Conservation (phyloP, 495 filamentous ascomycete genomes). For the Amniculicola lignicola region DNA sequence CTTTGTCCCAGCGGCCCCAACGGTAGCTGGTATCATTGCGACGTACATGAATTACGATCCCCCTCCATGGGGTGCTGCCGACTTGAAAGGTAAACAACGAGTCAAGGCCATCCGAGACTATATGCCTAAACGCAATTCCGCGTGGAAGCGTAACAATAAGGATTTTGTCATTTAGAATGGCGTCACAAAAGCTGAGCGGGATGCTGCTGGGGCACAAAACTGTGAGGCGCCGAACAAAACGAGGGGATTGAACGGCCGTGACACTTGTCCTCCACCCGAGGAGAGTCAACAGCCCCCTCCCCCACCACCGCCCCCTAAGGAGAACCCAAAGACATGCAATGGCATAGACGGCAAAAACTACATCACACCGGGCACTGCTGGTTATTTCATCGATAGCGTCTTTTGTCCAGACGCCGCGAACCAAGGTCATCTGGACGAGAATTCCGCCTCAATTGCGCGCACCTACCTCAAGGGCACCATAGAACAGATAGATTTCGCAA, state of each 20-base stretch:
- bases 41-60: background rate
- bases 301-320: background rate
- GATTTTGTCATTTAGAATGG: background rate
- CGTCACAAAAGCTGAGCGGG: too few species aligned
- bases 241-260: too few species aligned
- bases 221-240: too few species aligned
- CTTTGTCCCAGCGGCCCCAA: background rate
- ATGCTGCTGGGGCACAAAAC: too few species aligned
- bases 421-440: background rate
- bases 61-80: background rate
- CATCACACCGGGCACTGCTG: background rate
- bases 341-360: background rate
- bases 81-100: background rate
- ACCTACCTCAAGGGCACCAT: background rate
- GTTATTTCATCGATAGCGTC: background rate
- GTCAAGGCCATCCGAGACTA: background rate
- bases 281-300: too few species aligned
- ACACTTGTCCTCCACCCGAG: too few species aligned
- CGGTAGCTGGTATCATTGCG: background rate
- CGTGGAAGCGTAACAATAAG: background rate
- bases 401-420: background rate
- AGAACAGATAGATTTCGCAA: background rate
- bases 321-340: background rate
- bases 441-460: background rate
- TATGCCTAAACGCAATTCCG: background rate